Conservation (phyloP, 139 green algal species). For the Closterium sp. region DNA sequence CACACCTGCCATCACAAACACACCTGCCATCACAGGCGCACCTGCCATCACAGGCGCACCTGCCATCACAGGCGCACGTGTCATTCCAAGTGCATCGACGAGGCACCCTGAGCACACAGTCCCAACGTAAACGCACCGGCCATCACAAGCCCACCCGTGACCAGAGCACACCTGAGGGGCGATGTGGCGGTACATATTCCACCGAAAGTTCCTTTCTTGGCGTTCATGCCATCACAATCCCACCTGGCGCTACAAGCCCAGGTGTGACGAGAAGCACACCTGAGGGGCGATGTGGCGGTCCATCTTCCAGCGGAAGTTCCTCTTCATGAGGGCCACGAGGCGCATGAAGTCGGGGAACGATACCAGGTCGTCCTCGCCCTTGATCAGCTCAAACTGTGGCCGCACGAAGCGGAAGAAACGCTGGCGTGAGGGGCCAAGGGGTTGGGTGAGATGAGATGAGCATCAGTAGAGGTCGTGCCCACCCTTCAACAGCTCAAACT, state of each 20-base stretch:
- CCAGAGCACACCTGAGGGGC: not conserved
- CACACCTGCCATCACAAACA: too few species aligned
- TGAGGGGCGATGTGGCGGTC: not conserved
- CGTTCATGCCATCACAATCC: too few species aligned
- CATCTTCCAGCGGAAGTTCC: constrained; percentile 1
- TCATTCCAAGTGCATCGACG: too few species aligned
- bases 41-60: too few species aligned
- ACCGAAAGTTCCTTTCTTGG: not conserved
- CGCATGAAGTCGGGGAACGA: not conserved
- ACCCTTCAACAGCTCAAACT: not conserved
- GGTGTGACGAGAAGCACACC: too few species aligned
- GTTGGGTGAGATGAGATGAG: too few species aligned
- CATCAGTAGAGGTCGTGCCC: not conserved
- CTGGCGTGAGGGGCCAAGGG: not conserved
- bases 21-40: too few species aligned
- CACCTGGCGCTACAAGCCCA: too few species aligned
- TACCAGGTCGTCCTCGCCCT: not conserved
- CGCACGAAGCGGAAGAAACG: not conserved
- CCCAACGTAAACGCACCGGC: too few species aligned
- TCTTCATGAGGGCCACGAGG: not conserved
- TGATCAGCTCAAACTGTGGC: not conserved
- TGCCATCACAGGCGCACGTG: too few species aligned
- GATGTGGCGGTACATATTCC: not conserved
- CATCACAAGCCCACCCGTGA: not conserved
- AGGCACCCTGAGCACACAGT: too few species aligned